Conservation (phyloP, 176 grass and related monocot species). For the Triticum aestivum region DNA sequence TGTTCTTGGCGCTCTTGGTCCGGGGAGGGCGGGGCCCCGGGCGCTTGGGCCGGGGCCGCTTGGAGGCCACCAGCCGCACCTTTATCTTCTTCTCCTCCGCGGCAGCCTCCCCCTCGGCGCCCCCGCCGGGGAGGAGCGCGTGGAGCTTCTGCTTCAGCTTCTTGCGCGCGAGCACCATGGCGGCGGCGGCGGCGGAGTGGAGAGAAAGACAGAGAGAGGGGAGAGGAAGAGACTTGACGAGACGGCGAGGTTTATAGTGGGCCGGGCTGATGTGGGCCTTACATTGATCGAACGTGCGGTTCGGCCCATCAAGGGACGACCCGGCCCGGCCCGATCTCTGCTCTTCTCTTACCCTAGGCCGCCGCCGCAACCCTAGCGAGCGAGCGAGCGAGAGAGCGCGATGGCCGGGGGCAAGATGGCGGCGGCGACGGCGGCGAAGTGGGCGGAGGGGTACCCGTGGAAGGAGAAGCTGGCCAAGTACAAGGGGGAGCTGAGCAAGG, state of each 20-base stretch:
- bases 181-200: background rate
- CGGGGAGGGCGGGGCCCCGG: slow-evolving; percentile 5
- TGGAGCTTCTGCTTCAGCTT: slow-evolving; percentile 78
- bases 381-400: background rate
- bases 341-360: too few species aligned
- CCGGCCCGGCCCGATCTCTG: too few species aligned
- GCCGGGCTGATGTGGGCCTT: too few species aligned
- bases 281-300: fast-evolving
- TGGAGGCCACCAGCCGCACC: slow-evolving; percentile 56
- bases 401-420: background rate
- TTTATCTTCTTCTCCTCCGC: slow-evolving; percentile 32
- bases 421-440: slow-evolving; percentile 31
- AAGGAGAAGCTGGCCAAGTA: slow-evolving; percentile 68
- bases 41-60: slow-evolving; percentile 44
- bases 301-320: background rate
- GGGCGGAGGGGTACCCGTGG: slow-evolving; percentile 55
- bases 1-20: slow-evolving; percentile 42
- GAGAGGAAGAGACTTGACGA: background rate
- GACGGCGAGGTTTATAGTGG: background rate
- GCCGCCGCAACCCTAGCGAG: too few species aligned
- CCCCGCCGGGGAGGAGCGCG: slow-evolving; percentile 20
- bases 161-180: slow-evolving; percentile 85
- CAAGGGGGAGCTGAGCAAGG: slow-evolving; percentile 58
- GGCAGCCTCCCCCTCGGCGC: background rate
- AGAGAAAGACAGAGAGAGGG: background rate